Evolutionary conservation across 2,329 filamentous ascomycete genomes (phyloP), one percentile per base, ranked within the genome.

Genomic region (Xylaria sp.): DNA sequence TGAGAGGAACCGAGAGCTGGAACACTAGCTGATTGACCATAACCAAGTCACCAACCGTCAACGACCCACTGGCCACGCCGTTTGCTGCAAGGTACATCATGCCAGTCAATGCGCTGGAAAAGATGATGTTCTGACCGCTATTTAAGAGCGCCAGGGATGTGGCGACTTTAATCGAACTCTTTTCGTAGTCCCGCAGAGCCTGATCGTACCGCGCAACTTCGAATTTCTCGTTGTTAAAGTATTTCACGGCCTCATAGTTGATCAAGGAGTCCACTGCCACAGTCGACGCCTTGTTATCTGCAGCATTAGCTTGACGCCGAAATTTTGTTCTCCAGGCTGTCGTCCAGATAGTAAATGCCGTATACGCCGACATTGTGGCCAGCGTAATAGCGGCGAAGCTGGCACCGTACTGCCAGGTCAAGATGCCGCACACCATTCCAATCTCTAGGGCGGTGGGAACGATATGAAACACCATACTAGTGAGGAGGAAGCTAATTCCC

Each of bases 21-120:
- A 99, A 99, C 68, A 99, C 94, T 20, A 99, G 90, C 84, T 98
- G 96, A 80, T 99, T 99, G 74, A 99, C 94, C 93, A 99, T 97
- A 78, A 99, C 96, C 39, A 99, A 86, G 79, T 99, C 97, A 67
- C 96, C 96, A 15, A 99, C 94, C 0, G 95, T 98, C 75, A 99
- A 83, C 6, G 85, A 84, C 15, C 95, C 95, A 2, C 84, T 85
- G 1, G 93, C 94, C 0, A 99, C 94, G 43, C 97, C 97, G 76
- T 95, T 90, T 28, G 94, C 94, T 6, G 94, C 96, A 66, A 98
- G 88, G 79, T 97, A 98, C 96, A 99, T 99, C 95, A 99, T 99
- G 33, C 89, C 92, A 0, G 96, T 98, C 70, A 99, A 83, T 0
- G 96, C 94, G 43, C 91, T 91, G 0, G 95, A 98, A 83, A 99